Conservation (phyloP, 129 eudicot genomes). For the Cynara cardunculus region DNA sequence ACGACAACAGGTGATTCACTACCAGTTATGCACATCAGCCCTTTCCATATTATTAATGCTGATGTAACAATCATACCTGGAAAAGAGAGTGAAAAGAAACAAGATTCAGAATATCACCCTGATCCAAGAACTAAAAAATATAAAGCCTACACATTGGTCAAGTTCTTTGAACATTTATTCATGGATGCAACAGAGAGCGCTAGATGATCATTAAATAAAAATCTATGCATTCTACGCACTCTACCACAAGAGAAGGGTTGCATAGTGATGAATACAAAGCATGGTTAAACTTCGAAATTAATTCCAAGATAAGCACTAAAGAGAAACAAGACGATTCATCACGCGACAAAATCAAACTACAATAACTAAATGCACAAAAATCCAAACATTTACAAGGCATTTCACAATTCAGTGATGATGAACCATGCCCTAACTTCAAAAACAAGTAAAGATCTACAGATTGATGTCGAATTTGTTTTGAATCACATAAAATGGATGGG, state of each 20-base stretch:
- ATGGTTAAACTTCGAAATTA: neutral
- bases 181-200: neutral
- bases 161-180: neutral
- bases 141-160: neutral
- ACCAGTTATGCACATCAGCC: conserved; percentile 81
- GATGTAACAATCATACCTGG: conserved; percentile 94
- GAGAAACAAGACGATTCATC: neutral
- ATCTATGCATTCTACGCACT: neutral
- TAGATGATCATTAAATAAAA: neutral
- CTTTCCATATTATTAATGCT: conserved; percentile 94
- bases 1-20: conserved; percentile 98
- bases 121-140: neutral
- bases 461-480: neutral
- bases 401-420: neutral
- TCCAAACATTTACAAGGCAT: neutral
- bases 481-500: neutral
- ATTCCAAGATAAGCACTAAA: neutral
- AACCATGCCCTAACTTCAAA: neutral
- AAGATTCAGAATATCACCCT: conserved; percentile 1
- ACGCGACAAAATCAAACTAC: neutral
- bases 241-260: neutral
- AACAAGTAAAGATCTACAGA: conserved; percentile 7
- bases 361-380: neutral
- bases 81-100: neutral
- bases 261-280: neutral